phyloP scores from a whole-genome alignment of 169 alveolate species.

The Babesia divergens region DNA sequence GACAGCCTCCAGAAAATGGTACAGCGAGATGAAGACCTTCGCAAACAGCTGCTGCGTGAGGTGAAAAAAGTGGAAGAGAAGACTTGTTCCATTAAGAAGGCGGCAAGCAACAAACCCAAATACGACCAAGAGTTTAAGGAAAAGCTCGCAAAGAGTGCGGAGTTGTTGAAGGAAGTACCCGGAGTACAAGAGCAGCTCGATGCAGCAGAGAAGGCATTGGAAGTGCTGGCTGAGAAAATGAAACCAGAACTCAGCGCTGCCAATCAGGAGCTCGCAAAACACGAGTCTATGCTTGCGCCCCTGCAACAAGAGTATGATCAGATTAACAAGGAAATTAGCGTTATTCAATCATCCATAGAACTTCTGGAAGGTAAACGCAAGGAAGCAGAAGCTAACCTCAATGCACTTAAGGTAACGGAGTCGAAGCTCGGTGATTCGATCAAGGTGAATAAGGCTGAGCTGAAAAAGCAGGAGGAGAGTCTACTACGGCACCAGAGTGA shows the following conservation, averaged over 20 bases:
- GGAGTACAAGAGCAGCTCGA: conserved; percentile 65
- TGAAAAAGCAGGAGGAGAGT: conserved; percentile 18
- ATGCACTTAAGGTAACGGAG: not conserved
- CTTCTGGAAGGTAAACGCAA: conserved; percentile 51
- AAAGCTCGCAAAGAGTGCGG: conserved; percentile 46
- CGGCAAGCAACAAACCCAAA: conserved; percentile 58
- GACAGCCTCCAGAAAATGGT: conserved; percentile 71
- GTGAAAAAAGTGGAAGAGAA: conserved; percentile 74
- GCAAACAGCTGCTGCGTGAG: conserved; percentile 68
- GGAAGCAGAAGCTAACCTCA: conserved; percentile 5
- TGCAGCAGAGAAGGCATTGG: conserved; percentile 67
- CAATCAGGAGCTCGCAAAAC: conserved; percentile 52
- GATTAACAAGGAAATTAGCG: conserved; percentile 50
- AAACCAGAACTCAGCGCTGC: conserved; percentile 61
- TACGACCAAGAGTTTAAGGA: conserved; percentile 64
- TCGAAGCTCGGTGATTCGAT: conserved; percentile 44
- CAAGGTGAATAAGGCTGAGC: conserved; percentile 27
- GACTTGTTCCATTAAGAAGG: conserved; percentile 62
- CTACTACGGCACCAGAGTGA: conserved; percentile 18
- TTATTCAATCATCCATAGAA: conserved; percentile 43
- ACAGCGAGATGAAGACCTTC: conserved; percentile 75
- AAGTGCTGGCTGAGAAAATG: conserved; percentile 49
- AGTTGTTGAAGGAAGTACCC: conserved; percentile 65
- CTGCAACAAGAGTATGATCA: conserved; percentile 67
- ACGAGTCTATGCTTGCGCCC: conserved; percentile 71